Evolutionary conservation across 306 rosid genomes (phyloP).

Genomic region (Abrus pulchellus): DNA sequence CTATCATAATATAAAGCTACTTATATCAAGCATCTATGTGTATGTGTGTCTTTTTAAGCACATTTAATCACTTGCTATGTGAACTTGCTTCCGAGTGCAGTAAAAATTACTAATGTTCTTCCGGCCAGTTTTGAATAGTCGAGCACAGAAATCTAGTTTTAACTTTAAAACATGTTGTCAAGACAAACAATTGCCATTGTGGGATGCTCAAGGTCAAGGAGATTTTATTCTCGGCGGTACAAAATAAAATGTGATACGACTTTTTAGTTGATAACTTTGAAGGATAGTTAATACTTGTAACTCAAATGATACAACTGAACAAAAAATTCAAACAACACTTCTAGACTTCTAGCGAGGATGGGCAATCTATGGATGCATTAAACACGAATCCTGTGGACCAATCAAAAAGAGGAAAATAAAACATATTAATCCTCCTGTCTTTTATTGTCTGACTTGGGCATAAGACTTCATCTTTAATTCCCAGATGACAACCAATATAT

Average conservation of each 20-base stretch:
- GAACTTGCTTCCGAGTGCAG: conserved; percentile 2
- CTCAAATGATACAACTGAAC: background rate
- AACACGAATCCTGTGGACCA: conserved; percentile 45
- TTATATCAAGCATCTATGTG: no score
- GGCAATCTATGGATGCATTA: conserved; percentile 28
- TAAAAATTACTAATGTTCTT: background rate
- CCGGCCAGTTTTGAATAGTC: conserved; percentile 30
- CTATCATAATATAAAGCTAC: no score
- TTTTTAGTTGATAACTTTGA: conserved; percentile 16
- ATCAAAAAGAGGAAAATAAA: conserved; percentile 40
- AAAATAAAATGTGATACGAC: conserved; percentile 27
- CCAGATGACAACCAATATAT: conserved; percentile 41
- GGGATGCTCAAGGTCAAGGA: conserved; percentile 5
- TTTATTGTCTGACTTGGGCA: conserved; percentile 50
- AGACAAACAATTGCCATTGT: background rate
- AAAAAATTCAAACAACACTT: conserved; percentile 32
- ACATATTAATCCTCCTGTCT: conserved; percentile 2
- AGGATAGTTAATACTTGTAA: background rate
- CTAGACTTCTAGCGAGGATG: background rate
- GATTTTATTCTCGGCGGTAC: conserved; percentile 16
- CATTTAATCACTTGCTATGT: background rate
- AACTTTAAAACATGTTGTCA: background rate
- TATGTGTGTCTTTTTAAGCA: no score
- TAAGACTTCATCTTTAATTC: conserved; percentile 48
- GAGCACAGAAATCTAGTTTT: background rate